Percentiles rank a stretch among this genome's conserved stretches.
phyloP scores from a whole-genome alignment of 768 basidiomycete species.

The Cystofilobasidium bisporidii region DNA sequence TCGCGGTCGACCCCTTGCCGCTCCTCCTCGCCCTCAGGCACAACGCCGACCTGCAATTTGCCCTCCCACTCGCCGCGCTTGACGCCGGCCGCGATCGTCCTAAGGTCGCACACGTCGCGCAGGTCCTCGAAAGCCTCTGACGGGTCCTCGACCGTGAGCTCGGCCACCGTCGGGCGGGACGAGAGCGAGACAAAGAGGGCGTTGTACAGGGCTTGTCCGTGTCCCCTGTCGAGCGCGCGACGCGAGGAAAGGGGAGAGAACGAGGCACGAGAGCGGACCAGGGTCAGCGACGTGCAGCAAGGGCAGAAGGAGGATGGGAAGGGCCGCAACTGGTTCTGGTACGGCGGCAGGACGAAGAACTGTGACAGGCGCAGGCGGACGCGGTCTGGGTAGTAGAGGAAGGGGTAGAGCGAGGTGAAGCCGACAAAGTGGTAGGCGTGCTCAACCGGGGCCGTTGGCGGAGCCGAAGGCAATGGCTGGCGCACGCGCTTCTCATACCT shows the following conservation, averaged over 20 bases:
- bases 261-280: too few species aligned
- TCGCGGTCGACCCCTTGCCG: slow-evolving; percentile 46
- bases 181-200: slow-evolving; percentile 10
- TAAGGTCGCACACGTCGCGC: slow-evolving; percentile 80
- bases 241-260: too few species aligned
- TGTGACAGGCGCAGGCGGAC: slow-evolving; percentile 57
- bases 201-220: slow-evolving; percentile 15
- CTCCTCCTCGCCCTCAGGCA: not conserved
- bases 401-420: slow-evolving; percentile 88
- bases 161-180: not conserved
- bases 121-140: slow-evolving; percentile 97
- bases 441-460: slow-evolving; percentile 37
- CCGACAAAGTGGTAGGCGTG: slow-evolving; percentile 84
- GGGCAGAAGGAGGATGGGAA: not conserved
- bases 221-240: slow-evolving; percentile 40
- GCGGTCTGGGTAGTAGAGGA: slow-evolving; percentile 91
- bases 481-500: slow-evolving; percentile 80
- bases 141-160: slow-evolving; percentile 70
- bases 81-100: slow-evolving; percentile 52
- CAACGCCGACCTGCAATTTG: slow-evolving; percentile 61
- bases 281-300: not conserved
- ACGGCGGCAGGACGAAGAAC: slow-evolving; percentile 85
- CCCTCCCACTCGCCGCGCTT: slow-evolving; percentile 46
- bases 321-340: slow-evolving; percentile 53
- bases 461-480: slow-evolving; percentile 36